A percentile compares a stretch with the other conserved stretches of the same genome.
phyloP scores from a whole-genome alignment of 805 yeast species.

The Diddensiella caesifluorescens region DNA sequence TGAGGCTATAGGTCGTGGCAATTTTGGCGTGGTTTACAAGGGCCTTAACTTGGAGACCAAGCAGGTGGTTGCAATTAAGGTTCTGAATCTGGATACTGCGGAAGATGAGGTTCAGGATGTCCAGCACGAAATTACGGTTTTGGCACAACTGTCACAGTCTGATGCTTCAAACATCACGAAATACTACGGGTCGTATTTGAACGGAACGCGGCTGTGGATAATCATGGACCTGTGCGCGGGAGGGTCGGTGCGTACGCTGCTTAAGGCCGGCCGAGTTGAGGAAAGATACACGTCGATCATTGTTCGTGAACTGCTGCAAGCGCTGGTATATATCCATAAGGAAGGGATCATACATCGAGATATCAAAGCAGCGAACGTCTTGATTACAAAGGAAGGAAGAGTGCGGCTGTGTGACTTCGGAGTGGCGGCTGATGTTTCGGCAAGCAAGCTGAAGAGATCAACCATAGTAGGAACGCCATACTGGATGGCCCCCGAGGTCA shows the following conservation, averaged over 20 bases:
- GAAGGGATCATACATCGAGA: constrained; percentile 95
- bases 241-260: constrained; percentile 80
- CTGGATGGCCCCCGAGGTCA: constrained; percentile 55
- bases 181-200: constrained; percentile 81
- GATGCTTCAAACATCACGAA: constrained; percentile 85
- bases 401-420: constrained; percentile 97
- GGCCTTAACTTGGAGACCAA: constrained; percentile 56
- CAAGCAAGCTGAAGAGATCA: constrained; percentile 70
- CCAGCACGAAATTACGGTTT: constrained; percentile 84
- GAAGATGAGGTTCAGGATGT: constrained; percentile 94
- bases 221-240: constrained; percentile 98
- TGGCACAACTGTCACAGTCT: constrained; percentile 65
- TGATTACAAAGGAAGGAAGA: constrained; percentile 81
- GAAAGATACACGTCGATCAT: constrained; percentile 82
- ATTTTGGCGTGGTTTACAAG: constrained; percentile 93
- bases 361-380: constrained; percentile 91
- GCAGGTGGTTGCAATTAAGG: constrained; percentile 86
- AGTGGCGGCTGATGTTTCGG: constrained; percentile 88
- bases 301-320: constrained; percentile 72
- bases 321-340: constrained; percentile 74
- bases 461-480: constrained; percentile 74
- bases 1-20: constrained; percentile 92
- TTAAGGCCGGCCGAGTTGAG: constrained; percentile 82
- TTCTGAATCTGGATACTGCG: constrained; percentile 83
- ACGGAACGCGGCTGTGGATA: constrained; percentile 93